Percentiles rank a stretch among this genome's conserved stretches.
phyloP scores from a whole-genome alignment of 305 asterid species.

The Solanum hybrid region DNA sequence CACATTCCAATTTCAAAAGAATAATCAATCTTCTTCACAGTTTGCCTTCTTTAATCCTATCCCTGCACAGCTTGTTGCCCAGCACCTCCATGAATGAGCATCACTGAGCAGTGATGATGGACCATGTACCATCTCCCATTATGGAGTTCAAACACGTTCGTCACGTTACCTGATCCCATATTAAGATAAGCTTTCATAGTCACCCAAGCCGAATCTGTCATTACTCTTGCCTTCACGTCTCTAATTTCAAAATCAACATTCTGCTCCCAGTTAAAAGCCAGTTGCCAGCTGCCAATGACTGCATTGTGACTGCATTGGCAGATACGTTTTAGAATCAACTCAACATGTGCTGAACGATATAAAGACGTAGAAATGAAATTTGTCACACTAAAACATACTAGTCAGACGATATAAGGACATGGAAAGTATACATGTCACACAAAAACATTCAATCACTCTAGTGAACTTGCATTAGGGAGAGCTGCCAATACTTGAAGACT shows the following conservation, averaged over 20 bases:
- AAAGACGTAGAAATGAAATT: not conserved
- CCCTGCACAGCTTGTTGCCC: slow-evolving; percentile 43
- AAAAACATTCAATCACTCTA: not conserved
- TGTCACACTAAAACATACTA: not conserved
- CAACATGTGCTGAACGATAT: not conserved
- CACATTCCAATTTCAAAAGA: not conserved
- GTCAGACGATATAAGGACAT: slow-evolving; percentile 8
- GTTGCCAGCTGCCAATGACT: slow-evolving; percentile 92
- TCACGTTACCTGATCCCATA: slow-evolving; percentile 41
- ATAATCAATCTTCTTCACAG: slow-evolving; percentile 8
- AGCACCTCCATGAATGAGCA: slow-evolving; percentile 48
- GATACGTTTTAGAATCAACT: not conserved
- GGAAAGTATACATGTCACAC: not conserved
- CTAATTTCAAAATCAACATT: slow-evolving; percentile 61
- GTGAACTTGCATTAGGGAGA: not conserved
- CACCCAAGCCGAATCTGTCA: slow-evolving; percentile 81
- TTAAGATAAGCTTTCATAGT: slow-evolving; percentile 78
- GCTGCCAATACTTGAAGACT: not conserved
- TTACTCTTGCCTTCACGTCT: slow-evolving; percentile 75
- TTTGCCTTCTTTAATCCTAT: slow-evolving; percentile 10
- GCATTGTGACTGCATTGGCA: slow-evolving; percentile 42
- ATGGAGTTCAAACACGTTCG: slow-evolving; percentile 68
- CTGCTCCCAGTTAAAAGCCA: slow-evolving; percentile 76
- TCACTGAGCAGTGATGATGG: slow-evolving; percentile 84
- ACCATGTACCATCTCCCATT: slow-evolving; percentile 91